These are phyloP conservation scores for Amauroascus verrucosus DNA, from an alignment of 2,329 filamentous ascomycete genomes.

Conservation along the genomic window DNA sequence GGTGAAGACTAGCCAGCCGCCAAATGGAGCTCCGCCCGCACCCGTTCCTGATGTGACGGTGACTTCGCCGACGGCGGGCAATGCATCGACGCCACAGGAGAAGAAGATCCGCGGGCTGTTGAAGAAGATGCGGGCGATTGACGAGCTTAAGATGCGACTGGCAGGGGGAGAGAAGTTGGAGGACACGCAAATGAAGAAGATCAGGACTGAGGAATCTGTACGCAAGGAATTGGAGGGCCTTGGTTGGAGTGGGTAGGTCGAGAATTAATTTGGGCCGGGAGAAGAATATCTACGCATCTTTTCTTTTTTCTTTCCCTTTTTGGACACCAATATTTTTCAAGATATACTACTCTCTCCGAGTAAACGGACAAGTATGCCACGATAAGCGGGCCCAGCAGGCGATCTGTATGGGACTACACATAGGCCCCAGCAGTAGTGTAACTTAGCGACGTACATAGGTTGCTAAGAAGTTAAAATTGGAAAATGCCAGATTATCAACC, in stretches of 20 bases:
- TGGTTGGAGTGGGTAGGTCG: constrained; percentile 36
- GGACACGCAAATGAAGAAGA: constrained; percentile 98
- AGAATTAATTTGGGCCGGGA: background rate
- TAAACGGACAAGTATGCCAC: too few species aligned
- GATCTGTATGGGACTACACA: too few species aligned
- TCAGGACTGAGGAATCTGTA: constrained; percentile 74
- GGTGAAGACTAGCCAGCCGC: constrained; percentile 13
- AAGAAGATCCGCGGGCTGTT: constrained; percentile 90
- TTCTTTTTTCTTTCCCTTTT: background rate
- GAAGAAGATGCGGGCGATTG: constrained; percentile 96
- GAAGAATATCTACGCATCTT: background rate
- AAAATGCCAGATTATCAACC: too few species aligned
- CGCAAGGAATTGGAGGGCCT: constrained; percentile 68
- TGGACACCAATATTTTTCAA: too few species aligned
- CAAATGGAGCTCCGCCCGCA: constrained; percentile 26
- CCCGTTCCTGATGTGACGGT: constrained; percentile 26
- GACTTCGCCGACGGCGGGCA: constrained; percentile 20
- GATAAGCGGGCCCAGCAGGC: too few species aligned
- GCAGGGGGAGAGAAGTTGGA: constrained; percentile 93
- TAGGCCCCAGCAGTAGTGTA: too few species aligned
- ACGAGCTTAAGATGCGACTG: constrained; percentile 93
- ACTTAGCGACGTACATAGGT: too few species aligned
- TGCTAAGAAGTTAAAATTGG: too few species aligned
- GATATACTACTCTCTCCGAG: too few species aligned
- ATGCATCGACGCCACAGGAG: constrained; percentile 45